These are phyloP conservation scores for Penicillium mononematosum DNA, from an alignment of 495 filamentous ascomycete genomes.

Conservation along the genomic window DNA sequence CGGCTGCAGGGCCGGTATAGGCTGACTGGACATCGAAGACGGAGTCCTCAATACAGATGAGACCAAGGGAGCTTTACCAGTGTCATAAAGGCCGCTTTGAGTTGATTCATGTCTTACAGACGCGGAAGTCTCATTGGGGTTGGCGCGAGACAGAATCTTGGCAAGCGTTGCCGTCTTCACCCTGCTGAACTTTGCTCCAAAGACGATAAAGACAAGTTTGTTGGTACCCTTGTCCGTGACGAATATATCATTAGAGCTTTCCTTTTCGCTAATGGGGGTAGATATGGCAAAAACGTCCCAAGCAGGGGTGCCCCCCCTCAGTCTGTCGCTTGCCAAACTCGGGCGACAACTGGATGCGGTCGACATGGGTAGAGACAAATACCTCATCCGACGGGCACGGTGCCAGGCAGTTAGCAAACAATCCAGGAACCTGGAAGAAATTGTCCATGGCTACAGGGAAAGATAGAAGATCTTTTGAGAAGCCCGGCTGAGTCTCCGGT, in stretches of 20 bases:
- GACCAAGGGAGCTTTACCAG: background rate
- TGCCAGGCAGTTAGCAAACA: too few relatives aligned
- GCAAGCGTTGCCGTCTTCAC: slow-evolving; percentile 26
- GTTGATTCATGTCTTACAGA: background rate
- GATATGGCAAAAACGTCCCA: background rate
- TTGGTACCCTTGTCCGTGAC: slow-evolving; percentile 25
- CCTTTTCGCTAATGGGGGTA: slow-evolving; percentile 14
- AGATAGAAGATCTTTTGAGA: background rate
- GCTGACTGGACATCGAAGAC: too few relatives aligned
- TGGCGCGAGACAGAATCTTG: slow-evolving; percentile 20
- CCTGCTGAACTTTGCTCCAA: slow-evolving; percentile 32
- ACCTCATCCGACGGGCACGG: too few relatives aligned
- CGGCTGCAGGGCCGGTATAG: too few relatives aligned
- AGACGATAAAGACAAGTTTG: slow-evolving; percentile 24
- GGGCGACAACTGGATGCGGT: background rate
- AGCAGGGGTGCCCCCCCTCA: background rate
- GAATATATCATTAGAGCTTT: slow-evolving; percentile 37
- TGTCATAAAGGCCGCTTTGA: too few relatives aligned
- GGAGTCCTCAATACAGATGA: background rate
- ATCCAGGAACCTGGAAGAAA: too few relatives aligned
- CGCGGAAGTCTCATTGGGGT: slow-evolving; percentile 5
- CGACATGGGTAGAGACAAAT: background rate
- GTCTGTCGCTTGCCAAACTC: background rate
- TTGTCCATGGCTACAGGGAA: too few relatives aligned
- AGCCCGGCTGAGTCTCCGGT: background rate